Conservation (phyloP, 495 filamentous ascomycete genomes). For the Astrothelium macrocarpum region DNA sequence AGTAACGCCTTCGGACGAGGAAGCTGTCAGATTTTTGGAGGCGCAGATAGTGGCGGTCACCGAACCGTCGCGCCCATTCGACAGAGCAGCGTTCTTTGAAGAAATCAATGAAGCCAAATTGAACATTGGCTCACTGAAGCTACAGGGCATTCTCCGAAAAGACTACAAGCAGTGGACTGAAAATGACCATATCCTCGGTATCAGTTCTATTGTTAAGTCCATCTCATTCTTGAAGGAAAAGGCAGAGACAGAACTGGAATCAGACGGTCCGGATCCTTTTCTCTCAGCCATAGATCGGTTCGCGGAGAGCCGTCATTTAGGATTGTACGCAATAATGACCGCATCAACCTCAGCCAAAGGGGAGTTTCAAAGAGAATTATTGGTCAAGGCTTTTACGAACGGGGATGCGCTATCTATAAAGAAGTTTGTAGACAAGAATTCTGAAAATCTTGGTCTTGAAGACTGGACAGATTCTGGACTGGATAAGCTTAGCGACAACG, state of each 20-base stretch:
- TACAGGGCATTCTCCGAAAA: slow-evolving; percentile 70
- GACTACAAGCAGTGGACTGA: slow-evolving; percentile 92
- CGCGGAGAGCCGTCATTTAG: slow-evolving; percentile 47
- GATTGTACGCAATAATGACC: slow-evolving; percentile 71
- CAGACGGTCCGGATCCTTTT: slow-evolving; percentile 36
- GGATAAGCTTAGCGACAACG: slow-evolving; percentile 6
- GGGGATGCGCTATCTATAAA: slow-evolving; percentile 38
- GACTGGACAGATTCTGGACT: slow-evolving; percentile 35
- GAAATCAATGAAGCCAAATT: slow-evolving; percentile 58
- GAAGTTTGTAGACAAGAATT: slow-evolving; percentile 43
- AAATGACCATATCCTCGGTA: slow-evolving; percentile 51
- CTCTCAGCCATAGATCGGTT: slow-evolving; percentile 43
- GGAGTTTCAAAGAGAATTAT: slow-evolving; percentile 60
- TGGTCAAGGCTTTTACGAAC: slow-evolving; percentile 53
- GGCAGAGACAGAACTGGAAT: slow-evolving; percentile 33
- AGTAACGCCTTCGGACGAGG: slow-evolving; percentile 58
- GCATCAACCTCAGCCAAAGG: slow-evolving; percentile 44
- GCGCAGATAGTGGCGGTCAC: slow-evolving; percentile 36
- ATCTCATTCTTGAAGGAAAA: slow-evolving; percentile 55
- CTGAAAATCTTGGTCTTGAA: slow-evolving; percentile 46
- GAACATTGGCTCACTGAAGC: slow-evolving; percentile 53
- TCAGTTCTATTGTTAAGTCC: slow-evolving; percentile 61
- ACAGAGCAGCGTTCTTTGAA: slow-evolving; percentile 51
- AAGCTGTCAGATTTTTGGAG: slow-evolving; percentile 57
- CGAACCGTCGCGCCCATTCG: slow-evolving; percentile 36